phyloP scores from a whole-genome alignment of 345 rosid genomes.

The Eucalyptus tenuipes region DNA sequence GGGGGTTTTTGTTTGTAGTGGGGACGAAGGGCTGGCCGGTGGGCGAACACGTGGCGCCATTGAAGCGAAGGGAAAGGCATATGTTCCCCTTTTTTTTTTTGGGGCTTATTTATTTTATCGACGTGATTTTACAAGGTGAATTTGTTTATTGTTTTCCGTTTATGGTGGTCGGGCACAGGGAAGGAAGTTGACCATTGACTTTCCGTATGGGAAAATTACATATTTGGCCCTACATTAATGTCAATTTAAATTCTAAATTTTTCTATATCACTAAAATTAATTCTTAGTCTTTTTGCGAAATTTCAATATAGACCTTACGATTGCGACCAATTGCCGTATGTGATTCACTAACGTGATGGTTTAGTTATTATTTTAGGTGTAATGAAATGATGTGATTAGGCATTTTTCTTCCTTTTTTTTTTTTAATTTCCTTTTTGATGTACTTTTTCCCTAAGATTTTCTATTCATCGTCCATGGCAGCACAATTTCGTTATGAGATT shows the following conservation, averaged over 20 bases:
- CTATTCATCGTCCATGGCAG: background rate
- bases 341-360: background rate
- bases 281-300: background rate
- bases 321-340: fast-evolving
- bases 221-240: background rate
- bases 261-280: background rate
- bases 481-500: background rate
- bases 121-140: background rate
- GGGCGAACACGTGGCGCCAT: conserved; percentile 38
- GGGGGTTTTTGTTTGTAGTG: background rate
- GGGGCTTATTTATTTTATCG: background rate
- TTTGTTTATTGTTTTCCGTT: background rate
- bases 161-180: background rate
- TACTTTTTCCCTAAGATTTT: background rate
- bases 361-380: background rate
- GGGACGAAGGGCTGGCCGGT: conserved; percentile 3
- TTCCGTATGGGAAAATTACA: background rate
- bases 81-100: fast-evolving
- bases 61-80: background rate
- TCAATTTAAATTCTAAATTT: background rate
- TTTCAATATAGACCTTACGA: background rate
- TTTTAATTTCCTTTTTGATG: no score
- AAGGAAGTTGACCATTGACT: background rate
- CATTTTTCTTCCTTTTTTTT: background rate
- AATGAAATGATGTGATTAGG: background rate